Percentiles rank a stretch among this genome's conserved stretches.
These are phyloP conservation scores for Penicillium crystallinum DNA, from an alignment of 495 filamentous ascomycete species.

Conservation along the genomic window DNA sequence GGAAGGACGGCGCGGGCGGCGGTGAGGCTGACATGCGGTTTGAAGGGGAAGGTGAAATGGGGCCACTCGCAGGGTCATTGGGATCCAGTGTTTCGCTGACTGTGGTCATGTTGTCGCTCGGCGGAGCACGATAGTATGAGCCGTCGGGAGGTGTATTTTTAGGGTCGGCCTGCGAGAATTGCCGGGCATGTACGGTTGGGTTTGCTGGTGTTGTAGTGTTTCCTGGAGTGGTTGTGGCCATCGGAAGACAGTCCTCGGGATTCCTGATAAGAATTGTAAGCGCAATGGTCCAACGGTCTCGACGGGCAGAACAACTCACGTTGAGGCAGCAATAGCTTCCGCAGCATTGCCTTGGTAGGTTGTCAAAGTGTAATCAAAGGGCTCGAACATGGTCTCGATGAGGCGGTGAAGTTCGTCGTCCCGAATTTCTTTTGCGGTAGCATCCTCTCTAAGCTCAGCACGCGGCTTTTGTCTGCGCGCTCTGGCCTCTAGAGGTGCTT, in stretches of 20 bases:
- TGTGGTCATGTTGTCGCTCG: constrained; percentile 23
- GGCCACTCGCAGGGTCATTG: constrained; percentile 21
- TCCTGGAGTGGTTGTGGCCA: constrained; percentile 17
- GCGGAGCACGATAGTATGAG: constrained; percentile 16
- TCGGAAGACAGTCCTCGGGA: constrained; percentile 39
- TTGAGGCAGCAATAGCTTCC: constrained; percentile 35
- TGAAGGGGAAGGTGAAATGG: constrained; percentile 23
- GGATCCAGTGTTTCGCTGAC: constrained; percentile 29
- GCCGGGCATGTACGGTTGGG: constrained; percentile 29
- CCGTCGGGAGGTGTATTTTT: constrained; percentile 31
- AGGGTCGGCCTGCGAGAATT: constrained; percentile 37
- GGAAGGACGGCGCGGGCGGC: constrained; percentile 34
- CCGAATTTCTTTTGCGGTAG: constrained; percentile 89
- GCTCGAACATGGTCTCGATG: constrained; percentile 91
- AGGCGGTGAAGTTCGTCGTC: constrained; percentile 91
- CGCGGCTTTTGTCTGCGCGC: constrained; percentile 90
- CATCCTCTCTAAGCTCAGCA: constrained; percentile 85
- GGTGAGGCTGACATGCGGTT: constrained; percentile 21
- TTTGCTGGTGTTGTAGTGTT: constrained; percentile 14
- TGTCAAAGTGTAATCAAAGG: constrained; percentile 87
- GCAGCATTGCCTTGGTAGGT: constrained; percentile 50
- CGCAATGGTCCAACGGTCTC: neutral
- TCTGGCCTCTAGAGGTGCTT: constrained; percentile 89
- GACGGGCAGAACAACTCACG: constrained; percentile 21
- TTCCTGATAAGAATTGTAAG: constrained; percentile 25